Evolutionary conservation across 495 filamentous ascomycete genomes (phyloP), one percentile per base, ranked within the genome.

Genomic region (Penicillium odoratum): DNA sequence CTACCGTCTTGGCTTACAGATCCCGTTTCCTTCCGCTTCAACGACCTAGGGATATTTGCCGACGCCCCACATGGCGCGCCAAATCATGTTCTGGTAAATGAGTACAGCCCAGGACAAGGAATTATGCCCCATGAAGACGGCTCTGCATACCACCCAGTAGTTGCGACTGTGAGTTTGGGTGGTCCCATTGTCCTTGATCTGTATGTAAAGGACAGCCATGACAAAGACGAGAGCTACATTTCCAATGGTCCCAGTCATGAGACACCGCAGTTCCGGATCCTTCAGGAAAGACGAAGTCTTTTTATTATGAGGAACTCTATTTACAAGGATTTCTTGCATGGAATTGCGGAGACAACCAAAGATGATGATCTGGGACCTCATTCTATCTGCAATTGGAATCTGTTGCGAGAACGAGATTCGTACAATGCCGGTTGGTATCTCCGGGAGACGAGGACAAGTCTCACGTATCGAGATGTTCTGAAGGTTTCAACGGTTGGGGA

Each of bases 61-160:
- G 65, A 80, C 18, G 83, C 91, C 26, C 90, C 93, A 28, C 93
- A 97, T 62, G 57, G 73, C 9, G 77, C 71, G 4, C 92, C 93
- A 31, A 98, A 98, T 59, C 94, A 98, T 76, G 89, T 94, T 47
- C 79, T 98, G 16, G 83, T 98, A 42, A 98, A 98, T 65, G 92
- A 97, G 72, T 98, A 98, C 71, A 73, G 71, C 1, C 85, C 90
- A 0, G 91, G 90, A 1, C 88, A 96, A 61, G 94, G 94, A 7
- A 98, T 98, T 58, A 93, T 97, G 89, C 85, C 93, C 52, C 94
- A 98, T 67, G 93, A 98, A 73, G 94, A 98, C 65, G 94, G 94
- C 1, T 69, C 80, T 2, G 92, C 93, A 1, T 98, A 98, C 67
- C 78, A 88, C 61, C 88, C 89, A 3, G 82, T 95, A 29, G 93